Evolutionary conservation across 2,329 filamentous ascomycete genomes (phyloP).

Genomic region (Phyllosticta capitalensis): DNA sequence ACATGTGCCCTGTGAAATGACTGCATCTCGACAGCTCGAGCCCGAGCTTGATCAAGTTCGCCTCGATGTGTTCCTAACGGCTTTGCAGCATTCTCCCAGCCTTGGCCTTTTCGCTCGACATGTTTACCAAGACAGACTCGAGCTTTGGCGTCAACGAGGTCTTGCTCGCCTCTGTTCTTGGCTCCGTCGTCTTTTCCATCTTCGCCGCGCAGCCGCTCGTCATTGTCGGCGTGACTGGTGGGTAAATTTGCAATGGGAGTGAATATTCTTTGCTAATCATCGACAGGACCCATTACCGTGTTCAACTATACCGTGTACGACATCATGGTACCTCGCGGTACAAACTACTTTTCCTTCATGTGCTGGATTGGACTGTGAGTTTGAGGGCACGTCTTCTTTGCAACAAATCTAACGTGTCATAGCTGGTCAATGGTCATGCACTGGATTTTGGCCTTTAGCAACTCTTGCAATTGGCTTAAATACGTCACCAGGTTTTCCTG

Average conservation of each 20-base stretch:
- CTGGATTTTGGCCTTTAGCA: slow-evolving; percentile 72
- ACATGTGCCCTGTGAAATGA: background rate
- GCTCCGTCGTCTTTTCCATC: slow-evolving; percentile 69
- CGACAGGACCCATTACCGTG: slow-evolving; percentile 70
- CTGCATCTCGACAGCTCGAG: background rate
- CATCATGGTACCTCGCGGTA: slow-evolving; percentile 68
- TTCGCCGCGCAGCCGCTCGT: slow-evolving; percentile 77
- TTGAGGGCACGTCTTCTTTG: background rate
- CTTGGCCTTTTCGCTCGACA: slow-evolving; percentile 81
- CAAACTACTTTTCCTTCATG: slow-evolving; percentile 84
- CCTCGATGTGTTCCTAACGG: slow-evolving; percentile 2
- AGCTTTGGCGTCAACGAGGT: slow-evolving; percentile 89
- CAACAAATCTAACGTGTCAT: background rate
- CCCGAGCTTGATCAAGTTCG: background rate
- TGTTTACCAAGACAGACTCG: slow-evolving; percentile 80
- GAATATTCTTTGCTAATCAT: slow-evolving; percentile 11
- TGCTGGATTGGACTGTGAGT: slow-evolving; percentile 60
- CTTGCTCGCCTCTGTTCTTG: slow-evolving; percentile 74
- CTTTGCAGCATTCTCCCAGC: slow-evolving; percentile 68
- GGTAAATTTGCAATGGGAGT: slow-evolving; percentile 6
- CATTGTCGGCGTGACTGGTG: slow-evolving; percentile 80
- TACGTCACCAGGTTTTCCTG: slow-evolving; percentile 89
- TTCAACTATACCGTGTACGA: slow-evolving; percentile 93
- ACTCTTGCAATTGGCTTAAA: slow-evolving; percentile 78
- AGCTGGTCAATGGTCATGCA: slow-evolving; percentile 80